phyloP scores from a whole-genome alignment of 495 filamentous ascomycete genomes.

The Aspergillus coremiiformis region DNA sequence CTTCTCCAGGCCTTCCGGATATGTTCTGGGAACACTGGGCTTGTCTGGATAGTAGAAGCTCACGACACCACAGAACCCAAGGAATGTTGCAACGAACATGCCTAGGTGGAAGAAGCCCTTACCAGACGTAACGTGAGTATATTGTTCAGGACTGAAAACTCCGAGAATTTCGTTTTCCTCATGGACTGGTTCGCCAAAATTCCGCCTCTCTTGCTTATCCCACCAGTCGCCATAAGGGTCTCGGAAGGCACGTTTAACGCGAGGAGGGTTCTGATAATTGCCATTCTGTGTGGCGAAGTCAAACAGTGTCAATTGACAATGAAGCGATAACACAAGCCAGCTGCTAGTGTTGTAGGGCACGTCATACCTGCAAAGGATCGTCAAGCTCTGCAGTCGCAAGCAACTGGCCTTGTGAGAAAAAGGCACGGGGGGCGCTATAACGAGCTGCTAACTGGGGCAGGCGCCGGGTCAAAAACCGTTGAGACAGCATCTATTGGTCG shows the following conservation, averaged over 20 bases:
- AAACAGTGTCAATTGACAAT: conserved; percentile 12
- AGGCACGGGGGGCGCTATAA: conserved; percentile 47
- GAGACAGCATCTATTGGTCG: conserved; percentile 55
- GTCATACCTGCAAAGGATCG: conserved; percentile 68
- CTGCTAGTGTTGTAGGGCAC: background rate
- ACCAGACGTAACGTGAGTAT: conserved; percentile 69
- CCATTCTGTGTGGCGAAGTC: conserved; percentile 57
- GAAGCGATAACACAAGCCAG: background rate
- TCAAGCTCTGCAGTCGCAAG: conserved; percentile 54
- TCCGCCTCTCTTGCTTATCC: conserved; percentile 94
- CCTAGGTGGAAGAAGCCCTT: conserved; percentile 69
- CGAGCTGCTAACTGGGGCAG: conserved; percentile 39
- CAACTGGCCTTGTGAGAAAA: conserved; percentile 44
- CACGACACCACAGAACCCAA: conserved; percentile 64
- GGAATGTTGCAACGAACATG: conserved; percentile 60
- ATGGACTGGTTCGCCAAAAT: conserved; percentile 91
- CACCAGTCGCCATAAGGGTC: conserved; percentile 95
- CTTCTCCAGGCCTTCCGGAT: conserved; percentile 71
- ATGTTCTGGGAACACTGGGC: conserved; percentile 68
- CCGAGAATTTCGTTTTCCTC: conserved; percentile 96
- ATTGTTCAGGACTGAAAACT: conserved; percentile 82
- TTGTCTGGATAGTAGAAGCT: conserved; percentile 79
- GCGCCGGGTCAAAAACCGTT: conserved; percentile 47
- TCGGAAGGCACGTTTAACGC: conserved; percentile 75
- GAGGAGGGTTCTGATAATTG: conserved; percentile 82